Base-by-base conservation (phyloP, 306 rosid species). In the Quercus mongolica region DNA sequence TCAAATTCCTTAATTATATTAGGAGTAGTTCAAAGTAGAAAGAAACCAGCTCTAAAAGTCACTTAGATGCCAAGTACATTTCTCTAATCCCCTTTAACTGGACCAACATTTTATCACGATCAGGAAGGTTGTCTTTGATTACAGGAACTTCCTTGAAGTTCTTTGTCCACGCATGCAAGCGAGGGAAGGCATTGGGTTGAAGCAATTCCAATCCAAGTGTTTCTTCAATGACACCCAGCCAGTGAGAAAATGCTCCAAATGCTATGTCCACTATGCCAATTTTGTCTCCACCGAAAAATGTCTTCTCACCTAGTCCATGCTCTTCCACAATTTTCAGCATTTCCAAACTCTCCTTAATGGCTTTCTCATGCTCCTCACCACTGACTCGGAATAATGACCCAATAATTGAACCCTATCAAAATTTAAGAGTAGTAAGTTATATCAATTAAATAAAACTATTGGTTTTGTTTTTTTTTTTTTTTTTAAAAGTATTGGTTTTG, bases 221-320 rank as follows among this genome's bases (percentile, higher is more conserved):
- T 3, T 67, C 83, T 78, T 81, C 90, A 4, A 64, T 3, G 20
- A 63, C 31, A 4, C 8, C 5, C 35, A 73, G 1, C 69, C 69
- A 20, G 14, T 71, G 71, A 64, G 30, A 25, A 31, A 77, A 2
- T 3, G 74, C 14, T 2, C 86, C 87, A 72, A 78, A 77, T 25
- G 86, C 90, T 17, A 86, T 33, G 76, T 86, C 90, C 44, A 76
- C 85, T 3, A 83, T 54, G 21, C 71, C 80, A 59, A 86, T 59
- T 19, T 1, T 73, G 73, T 86, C 82, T 52, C 87, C 85, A 0
- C 87, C 89, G 10, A 80, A 78, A 13, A 62, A 70, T 62, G 61
- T 79, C 44, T 62, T 76, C 54, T 74, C 73, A 0, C 55, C 59
- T 7, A 82, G 56, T 30, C 74, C 64, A 0, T 81, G 81, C 38